Evolutionary conservation across 1,284 basidiomycete genomes (phyloP), one percentile per base, ranked within the genome.

Genomic region (Mycena citricolor): DNA sequence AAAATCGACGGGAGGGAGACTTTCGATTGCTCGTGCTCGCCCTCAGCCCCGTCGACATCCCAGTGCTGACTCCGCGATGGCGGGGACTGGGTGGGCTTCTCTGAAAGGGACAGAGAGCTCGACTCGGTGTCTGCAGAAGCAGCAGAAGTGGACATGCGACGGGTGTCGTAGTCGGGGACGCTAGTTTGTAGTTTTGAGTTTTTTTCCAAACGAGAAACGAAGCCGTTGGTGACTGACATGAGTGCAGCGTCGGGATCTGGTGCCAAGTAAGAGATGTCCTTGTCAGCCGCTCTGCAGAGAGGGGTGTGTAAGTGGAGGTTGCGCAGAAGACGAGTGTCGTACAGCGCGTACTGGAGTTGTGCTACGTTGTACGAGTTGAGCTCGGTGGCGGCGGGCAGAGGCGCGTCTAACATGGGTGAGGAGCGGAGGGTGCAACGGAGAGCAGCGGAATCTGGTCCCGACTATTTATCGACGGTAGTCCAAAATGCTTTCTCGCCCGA

Each of bases 1-100:
- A 81, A 83, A 54, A 86, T 81, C 53, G 83, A 84, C 4, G 84
- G 84, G 7, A 86, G 71, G 63, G 83, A 81, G 42, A 86, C 81
- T 61, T 79, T 81, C 39, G 70, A 62, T 42, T 69, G 63, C 52
- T 75, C 73, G 48, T 39, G 19, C 34, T 47, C 44, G 38, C 52
- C 57, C 4, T 58, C 52, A 14, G 61, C 32, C 31, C 49, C 54
- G 44, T 60, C 63, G 10, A 65, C 59, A 19, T 65, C 61, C 73
- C 74, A 74, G 47, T 34, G 54, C 5, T 59, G 59, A 51, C 71
- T 70, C 39, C 54, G 40, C 22, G 53, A 60, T 33, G 61, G 56
- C 4, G 78, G 79, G 2, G 75, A 76, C 54, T 69, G 66, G 29
- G 70, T 65, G 31, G 81, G 76, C 57, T 83, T 84, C 54, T 83